Evolutionary conservation across 2,329 filamentous ascomycete genomes (phyloP), one percentile per base, ranked within the genome.

Genomic region (Niveomyces coronatus): DNA sequence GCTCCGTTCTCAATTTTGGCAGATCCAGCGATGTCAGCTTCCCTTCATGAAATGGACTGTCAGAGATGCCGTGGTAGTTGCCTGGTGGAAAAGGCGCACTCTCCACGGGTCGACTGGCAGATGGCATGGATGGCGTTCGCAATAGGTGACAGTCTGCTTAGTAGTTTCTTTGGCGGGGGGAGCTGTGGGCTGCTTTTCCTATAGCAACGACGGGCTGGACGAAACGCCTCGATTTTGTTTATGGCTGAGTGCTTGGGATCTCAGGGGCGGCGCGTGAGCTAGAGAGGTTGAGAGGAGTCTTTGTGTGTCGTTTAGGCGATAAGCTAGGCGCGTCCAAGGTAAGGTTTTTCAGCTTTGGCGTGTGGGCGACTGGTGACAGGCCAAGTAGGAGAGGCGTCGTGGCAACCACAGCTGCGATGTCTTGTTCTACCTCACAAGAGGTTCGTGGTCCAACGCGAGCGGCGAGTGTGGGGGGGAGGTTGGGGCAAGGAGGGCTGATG

Each of bases 11-110:
- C 52, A 53, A 62, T 63, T 68, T 71, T 68, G 58, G 64, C 65
- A 63, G 66, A 62, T 63, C 73, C 50, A 53, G 50, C 29, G 45
- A 47, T 46, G n/a, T n/a, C n/a, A 52, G 39, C 33, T 54, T 46
- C 59, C 70, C 62, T 60, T 76, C 71, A 52, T 74, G 65, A 59
- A 63, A 63, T 55, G 70, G 70, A 53, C 64, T 65, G 54, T 68
- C 65, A 60, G 65, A 65, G 57, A 65, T 64, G 53, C 70, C 68
- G 39, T 41, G 34, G 39, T 34, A 34, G 34, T 37, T 28, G 39
- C 39, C 39, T 33, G 39, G 39, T 7, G 39, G 39, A 22, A 41
- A 37, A 41, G 39, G 39, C 30, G 39, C 34, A 35, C 39, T 41
- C 15, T 41, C 39, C 33, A 41, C 35, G 27, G 40, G 35, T 30